These are phyloP conservation scores for Calonectria montana DNA, from an alignment of 2,329 filamentous ascomycete species.

Conservation along the genomic window DNA sequence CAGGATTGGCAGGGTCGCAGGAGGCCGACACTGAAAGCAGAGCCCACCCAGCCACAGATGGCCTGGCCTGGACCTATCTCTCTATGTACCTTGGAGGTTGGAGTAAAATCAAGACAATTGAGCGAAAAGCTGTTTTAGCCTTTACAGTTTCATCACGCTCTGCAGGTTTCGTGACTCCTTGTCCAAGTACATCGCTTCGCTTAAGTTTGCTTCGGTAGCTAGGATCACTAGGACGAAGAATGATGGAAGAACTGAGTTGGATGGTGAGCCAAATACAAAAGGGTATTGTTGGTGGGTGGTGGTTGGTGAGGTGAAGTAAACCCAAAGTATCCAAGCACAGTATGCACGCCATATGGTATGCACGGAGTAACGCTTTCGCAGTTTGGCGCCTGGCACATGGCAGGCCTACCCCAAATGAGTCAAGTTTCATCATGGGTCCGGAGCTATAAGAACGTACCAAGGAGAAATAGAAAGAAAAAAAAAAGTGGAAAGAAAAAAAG, in stretches of 20 bases:
- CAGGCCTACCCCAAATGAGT: conserved; percentile 11
- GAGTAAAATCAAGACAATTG: no score
- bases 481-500: neutral
- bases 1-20: no score
- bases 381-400: conserved; percentile 17
- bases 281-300: conserved; percentile 1
- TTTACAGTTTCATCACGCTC: no score
- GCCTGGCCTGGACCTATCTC: neutral
- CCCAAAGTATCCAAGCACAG: conserved; percentile 17
- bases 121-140: no score
- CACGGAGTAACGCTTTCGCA: conserved; percentile 16
- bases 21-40: no score
- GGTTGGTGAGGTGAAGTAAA: conserved; percentile 14
- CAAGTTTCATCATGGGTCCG: conserved; percentile 10
- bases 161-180: no score
- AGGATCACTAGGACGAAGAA: conserved; percentile 5
- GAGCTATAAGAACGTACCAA: conserved; percentile 1
- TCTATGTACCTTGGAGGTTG: no score
- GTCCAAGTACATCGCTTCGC: neutral
- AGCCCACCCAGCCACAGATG: neutral
- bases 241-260: conserved; percentile 18
- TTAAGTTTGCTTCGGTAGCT: conserved; percentile 26
- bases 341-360: neutral
- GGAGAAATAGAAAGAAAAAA: neutral
- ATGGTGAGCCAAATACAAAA: conserved; percentile 17